These are phyloP conservation scores for Xerocomus amazonicus DNA, from an alignment of 1,284 basidiomycete genomes.

Conservation along the genomic window DNA sequence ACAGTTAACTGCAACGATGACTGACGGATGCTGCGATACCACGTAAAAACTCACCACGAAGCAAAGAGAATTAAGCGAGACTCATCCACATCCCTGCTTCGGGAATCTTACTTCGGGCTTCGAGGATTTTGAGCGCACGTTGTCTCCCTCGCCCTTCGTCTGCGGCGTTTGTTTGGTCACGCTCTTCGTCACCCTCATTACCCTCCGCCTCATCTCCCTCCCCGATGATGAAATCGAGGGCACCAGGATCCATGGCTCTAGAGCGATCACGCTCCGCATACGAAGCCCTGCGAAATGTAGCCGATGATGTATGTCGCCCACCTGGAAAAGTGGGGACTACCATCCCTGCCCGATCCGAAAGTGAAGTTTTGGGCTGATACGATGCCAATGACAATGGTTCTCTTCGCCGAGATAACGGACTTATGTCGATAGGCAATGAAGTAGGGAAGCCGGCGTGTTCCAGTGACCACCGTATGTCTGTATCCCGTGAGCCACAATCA, in stretches of 20 bases:
- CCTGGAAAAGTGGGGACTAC: constrained; percentile 27
- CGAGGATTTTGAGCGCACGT: constrained; percentile 62
- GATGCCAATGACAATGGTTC: constrained; percentile 46
- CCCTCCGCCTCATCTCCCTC: constrained; percentile 44
- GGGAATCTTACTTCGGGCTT: constrained; percentile 57
- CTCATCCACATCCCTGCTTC: constrained; percentile 76
- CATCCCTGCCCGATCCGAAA: constrained; percentile 35
- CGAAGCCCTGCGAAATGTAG: constrained; percentile 51
- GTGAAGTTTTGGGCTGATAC: constrained; percentile 50
- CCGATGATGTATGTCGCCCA: constrained; percentile 37
- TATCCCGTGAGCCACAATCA: constrained; percentile 6
- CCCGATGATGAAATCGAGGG: constrained; percentile 53
- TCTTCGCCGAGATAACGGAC: constrained; percentile 37
- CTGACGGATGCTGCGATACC: constrained; percentile 4
- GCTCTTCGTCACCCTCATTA: constrained; percentile 37
- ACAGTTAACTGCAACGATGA: constrained; percentile 8
- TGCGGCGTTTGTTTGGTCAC: constrained; percentile 15
- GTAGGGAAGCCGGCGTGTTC: constrained; percentile 37
- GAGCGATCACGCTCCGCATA: constrained; percentile 66
- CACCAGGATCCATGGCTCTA: constrained; percentile 63
- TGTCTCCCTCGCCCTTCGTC: constrained; percentile 48
- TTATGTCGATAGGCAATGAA: constrained; percentile 62
- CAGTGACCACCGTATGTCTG: constrained; percentile 26
- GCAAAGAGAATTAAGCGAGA: constrained; percentile 41
- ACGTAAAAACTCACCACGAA: constrained; percentile 5